These are phyloP conservation scores for Penicillium sp. DNA, from an alignment of 2,329 filamentous ascomycete genomes.

Conservation along the genomic window DNA sequence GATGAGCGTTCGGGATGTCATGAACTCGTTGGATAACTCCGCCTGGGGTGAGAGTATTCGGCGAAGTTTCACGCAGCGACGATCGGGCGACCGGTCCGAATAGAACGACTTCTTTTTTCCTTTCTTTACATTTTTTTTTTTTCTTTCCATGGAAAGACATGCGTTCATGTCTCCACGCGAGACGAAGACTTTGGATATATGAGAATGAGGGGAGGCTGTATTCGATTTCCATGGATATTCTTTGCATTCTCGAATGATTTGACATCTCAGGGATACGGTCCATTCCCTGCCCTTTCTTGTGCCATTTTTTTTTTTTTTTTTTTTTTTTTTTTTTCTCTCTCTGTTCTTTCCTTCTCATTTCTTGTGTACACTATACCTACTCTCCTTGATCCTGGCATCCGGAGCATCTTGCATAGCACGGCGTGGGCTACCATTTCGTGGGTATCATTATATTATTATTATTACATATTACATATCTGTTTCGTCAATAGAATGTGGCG, in stretches of 20 bases:
- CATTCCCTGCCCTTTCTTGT: slow-evolving; percentile 5
- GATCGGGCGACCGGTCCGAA: slow-evolving; percentile 38
- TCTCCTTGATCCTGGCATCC: slow-evolving; percentile 15
- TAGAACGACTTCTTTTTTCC: too few relatives aligned
- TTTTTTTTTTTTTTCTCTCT: slow-evolving; percentile 14
- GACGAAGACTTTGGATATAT: slow-evolving; percentile 12
- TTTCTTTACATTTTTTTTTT: too few relatives aligned
- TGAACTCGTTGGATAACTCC: slow-evolving; percentile 84
- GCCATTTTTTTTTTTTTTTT: slow-evolving; percentile 4
- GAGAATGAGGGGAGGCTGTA: neutral
- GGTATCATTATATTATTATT: too few relatives aligned
- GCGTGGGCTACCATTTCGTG: slow-evolving; percentile 21
- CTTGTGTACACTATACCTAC: slow-evolving; percentile 23
- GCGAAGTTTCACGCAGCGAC: slow-evolving; percentile 75
- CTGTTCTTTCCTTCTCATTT: slow-evolving; percentile 10
- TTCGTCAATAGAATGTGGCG: slow-evolving; percentile 26
- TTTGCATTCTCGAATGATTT: slow-evolving; percentile 10
- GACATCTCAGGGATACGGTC: slow-evolving; percentile 8
- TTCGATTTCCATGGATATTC: slow-evolving; percentile 9
- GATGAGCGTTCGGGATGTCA: slow-evolving; percentile 75
- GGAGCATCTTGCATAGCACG: slow-evolving; percentile 31
- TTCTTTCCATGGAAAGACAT: slow-evolving; percentile 7
- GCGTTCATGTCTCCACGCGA: slow-evolving; percentile 8
- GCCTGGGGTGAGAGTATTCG: slow-evolving; percentile 93
- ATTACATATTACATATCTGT: slow-evolving; percentile 8